Conservation (phyloP, 768 basidiomycete genomes). For the Serendipita sp. region DNA sequence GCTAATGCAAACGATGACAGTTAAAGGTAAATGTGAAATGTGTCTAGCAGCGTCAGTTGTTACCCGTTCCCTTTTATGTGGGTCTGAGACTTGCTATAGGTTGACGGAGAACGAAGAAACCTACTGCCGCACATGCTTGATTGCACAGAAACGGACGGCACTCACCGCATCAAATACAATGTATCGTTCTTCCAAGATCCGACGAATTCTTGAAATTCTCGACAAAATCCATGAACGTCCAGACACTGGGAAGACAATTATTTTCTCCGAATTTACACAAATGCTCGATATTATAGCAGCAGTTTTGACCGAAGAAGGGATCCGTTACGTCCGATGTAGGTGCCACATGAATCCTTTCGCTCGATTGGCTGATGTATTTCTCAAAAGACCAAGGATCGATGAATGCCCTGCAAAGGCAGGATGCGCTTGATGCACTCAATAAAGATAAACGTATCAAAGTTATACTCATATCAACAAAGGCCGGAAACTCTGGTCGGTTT, state of each 20-base stretch:
- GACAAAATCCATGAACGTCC: constrained; percentile 42
- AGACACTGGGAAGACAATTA: constrained; percentile 76
- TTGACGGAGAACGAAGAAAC: not conserved
- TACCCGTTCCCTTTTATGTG: not conserved
- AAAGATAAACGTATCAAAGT: constrained; percentile 40
- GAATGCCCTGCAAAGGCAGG: constrained; percentile 58
- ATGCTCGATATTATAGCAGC: constrained; percentile 73
- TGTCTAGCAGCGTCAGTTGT: constrained; percentile 40
- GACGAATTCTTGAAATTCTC: constrained; percentile 63
- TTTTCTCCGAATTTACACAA: constrained; percentile 91
- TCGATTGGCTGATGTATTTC: not conserved
- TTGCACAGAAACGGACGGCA: not conserved
- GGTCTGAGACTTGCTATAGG: not conserved
- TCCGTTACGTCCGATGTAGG: constrained; percentile 78
- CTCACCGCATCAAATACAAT: not conserved
- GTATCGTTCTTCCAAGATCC: constrained; percentile 59
- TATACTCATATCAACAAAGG: constrained; percentile 93
- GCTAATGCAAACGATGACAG: constrained; percentile 52
- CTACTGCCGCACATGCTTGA: not conserved
- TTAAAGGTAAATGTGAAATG: constrained; percentile 55
- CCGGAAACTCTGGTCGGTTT: constrained; percentile 66
- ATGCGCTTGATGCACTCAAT: constrained; percentile 56
- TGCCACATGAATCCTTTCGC: constrained; percentile 12
- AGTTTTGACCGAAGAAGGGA: constrained; percentile 50
- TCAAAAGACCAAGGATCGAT: constrained; percentile 79